Evolutionary conservation across 1,284 basidiomycete species (phyloP), one percentile per base, ranked within the genome.

Genomic region (Vanrija pseudolonga): DNA sequence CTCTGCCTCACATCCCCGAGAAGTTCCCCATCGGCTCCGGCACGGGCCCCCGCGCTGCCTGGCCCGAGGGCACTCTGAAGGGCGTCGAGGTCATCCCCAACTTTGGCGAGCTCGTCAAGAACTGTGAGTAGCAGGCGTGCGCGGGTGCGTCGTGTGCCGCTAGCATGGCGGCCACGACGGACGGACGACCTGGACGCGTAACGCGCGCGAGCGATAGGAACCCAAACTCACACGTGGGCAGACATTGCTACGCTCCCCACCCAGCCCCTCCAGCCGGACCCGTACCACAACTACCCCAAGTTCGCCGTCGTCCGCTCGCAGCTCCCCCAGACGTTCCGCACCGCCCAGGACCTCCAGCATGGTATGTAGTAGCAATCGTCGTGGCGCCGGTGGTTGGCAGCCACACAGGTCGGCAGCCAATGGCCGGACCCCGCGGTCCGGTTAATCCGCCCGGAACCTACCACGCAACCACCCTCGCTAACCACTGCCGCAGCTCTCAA

Each of bases 51-150:
- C 64, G 73, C 45, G 60, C 63, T 14, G 58, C 67, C n/a, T 73
- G 69, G 63, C 58, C 57, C 17, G 65, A 73, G 36, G 73, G 72
- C 19, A 61, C 60, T 15, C 61, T 78, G 26, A 68, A 68, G 59
- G 61, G 63, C 6, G 65, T 78, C 36, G 66, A 69, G 51, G 66
- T 71, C 28, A 66, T 78, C 55, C 64, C 71, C n/a, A 65, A 66
- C 26, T 74, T 76, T 48, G 57, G 59, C 15, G 57, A 62, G 18
- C 52, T 63, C 45, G 70, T 73, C 54, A 58, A 65, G 18, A 56
- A 66, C 22, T 77, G 76, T 78, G 53, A 60, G 76, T 68, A 6
- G n/a, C n/a, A n/a, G n/a, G n/a, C n/a, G n/a, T n/a, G n/a, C n/a
- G n/a, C n/a, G 11, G 5, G 4, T 4, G n/a, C 7, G 26, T 8